phyloP scores from a whole-genome alignment of 768 basidiomycete species.

The Lactarius pseudohatsudake region DNA sequence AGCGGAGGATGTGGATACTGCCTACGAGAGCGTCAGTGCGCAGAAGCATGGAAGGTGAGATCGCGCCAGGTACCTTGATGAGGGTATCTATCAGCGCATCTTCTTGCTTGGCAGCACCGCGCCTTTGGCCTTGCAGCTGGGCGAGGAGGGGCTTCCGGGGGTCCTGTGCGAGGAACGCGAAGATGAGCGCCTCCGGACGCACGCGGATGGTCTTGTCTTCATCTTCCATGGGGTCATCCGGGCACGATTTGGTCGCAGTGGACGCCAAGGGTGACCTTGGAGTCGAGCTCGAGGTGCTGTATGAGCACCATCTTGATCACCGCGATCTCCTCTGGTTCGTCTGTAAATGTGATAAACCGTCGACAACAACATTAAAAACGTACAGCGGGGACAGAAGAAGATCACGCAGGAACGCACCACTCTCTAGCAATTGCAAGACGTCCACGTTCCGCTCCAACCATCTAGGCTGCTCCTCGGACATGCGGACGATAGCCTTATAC shows the following conservation, averaged over 20 bases:
- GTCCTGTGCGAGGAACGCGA: conserved; percentile 31
- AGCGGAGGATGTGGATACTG: too few species aligned
- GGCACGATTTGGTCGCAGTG: conserved; percentile 56
- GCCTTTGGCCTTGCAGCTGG: too few species aligned
- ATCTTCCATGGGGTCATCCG: conserved; percentile 52
- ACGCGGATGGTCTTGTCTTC: conserved; percentile 59
- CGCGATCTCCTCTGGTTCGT: conserved; percentile 62
- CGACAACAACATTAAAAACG: background rate
- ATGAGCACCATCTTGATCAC: conserved; percentile 60
- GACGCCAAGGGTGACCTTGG: too few species aligned
- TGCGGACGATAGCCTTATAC: conserved; percentile 57
- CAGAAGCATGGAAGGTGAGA: too few species aligned
- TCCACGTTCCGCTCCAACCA: conserved; percentile 73
- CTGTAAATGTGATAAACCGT: conserved; percentile 29
- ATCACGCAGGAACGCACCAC: conserved; percentile 46
- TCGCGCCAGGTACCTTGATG: too few species aligned
- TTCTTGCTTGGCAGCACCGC: too few species aligned
- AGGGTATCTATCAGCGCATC: too few species aligned
- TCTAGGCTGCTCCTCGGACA: conserved; percentile 49
- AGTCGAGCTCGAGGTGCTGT: conserved; percentile 52
- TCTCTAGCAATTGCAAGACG: conserved; percentile 71
- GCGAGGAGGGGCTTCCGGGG: too few species aligned
- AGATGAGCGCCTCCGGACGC: conserved; percentile 55
- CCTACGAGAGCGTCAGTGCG: too few species aligned
- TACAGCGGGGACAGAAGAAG: too few species aligned